Evolutionary conservation across 768 basidiomycete species (phyloP).

Genomic region (Russula emetica): DNA sequence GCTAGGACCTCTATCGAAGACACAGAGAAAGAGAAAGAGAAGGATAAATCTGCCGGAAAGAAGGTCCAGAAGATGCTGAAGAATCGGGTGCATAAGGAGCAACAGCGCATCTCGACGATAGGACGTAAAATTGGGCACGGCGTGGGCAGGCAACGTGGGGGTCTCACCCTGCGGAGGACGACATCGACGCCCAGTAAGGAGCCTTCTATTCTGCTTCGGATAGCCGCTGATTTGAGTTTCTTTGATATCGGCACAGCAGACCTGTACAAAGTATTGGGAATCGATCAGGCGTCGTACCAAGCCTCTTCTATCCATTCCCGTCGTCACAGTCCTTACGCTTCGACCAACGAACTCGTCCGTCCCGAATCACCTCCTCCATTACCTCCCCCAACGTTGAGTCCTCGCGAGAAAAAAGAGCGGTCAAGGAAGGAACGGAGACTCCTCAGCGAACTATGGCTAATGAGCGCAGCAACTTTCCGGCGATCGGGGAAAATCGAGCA

Average conservation of each 20-base stretch:
- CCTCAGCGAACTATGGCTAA: conserved; percentile 86
- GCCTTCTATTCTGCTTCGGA: background rate
- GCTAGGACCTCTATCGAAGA: conserved; percentile 24
- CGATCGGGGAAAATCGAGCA: conserved; percentile 87
- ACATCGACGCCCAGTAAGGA: conserved; percentile 65
- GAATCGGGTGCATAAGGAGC: conserved; percentile 67
- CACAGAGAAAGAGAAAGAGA: conserved; percentile 33
- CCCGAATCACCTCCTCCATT: conserved; percentile 41
- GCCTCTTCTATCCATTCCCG: conserved; percentile 84
- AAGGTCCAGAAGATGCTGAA: conserved; percentile 75
- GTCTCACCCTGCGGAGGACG: conserved; percentile 47
- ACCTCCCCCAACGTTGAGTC: conserved; percentile 33
- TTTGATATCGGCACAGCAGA: conserved; percentile 3
- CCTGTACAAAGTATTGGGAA: conserved; percentile 13
- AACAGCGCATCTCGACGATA: conserved; percentile 68
- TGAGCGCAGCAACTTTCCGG: conserved; percentile 91
- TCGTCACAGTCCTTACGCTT: conserved; percentile 40
- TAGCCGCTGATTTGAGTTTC: background rate
- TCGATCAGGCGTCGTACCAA: conserved; percentile 52
- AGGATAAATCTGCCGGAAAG: conserved; percentile 57
- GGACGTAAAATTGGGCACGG: conserved; percentile 73
- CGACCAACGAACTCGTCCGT: conserved; percentile 33
- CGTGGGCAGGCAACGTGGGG: conserved; percentile 49
- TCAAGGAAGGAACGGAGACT: conserved; percentile 57
- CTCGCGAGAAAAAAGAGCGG: conserved; percentile 34